A percentile compares a stretch with the other conserved stretches of the same genome.
Conservation (phyloP, 2,329 filamentous ascomycete genomes). For the Clarireedia monteithiana region DNA sequence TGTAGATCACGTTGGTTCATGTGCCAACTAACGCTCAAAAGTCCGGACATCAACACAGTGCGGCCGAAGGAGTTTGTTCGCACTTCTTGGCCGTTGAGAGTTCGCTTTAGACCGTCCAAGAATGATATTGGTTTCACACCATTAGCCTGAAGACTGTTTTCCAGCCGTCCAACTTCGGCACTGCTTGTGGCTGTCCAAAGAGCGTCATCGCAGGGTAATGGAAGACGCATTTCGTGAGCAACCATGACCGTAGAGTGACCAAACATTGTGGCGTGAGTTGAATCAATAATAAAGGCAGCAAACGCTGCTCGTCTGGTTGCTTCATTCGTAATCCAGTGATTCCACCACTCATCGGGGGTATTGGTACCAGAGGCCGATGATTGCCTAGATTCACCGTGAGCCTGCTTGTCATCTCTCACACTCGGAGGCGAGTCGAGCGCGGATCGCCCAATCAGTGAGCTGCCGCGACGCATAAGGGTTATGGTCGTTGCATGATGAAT, state of each 20-base stretch:
- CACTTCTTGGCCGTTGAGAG: conserved; percentile 76
- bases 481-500: conserved; percentile 96
- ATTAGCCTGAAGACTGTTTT: conserved; percentile 70
- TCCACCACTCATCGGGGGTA: conserved; percentile 86
- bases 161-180: conserved; percentile 75
- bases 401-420: conserved; percentile 39
- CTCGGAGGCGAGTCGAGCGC: conserved; percentile 78
- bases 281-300: conserved; percentile 90
- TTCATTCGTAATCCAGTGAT: conserved; percentile 91
- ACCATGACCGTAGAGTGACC: conserved; percentile 97
- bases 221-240: conserved; percentile 86
- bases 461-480: conserved; percentile 88
- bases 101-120: conserved; percentile 83
- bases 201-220: conserved; percentile 85
- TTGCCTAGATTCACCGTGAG: conserved; percentile 46
- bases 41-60: conserved; percentile 86
- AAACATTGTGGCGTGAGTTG: conserved; percentile 95
- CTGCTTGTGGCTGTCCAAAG: conserved; percentile 88
- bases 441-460: conserved; percentile 81
- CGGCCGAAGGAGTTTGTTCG: conserved; percentile 90
- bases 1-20: conserved; percentile 95
- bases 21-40: conserved; percentile 92
- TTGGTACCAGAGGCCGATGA: conserved; percentile 57
- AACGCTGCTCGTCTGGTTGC: conserved; percentile 85
- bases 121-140: conserved; percentile 82